These are phyloP conservation scores for Gamsiella multidivaricata DNA, from an alignment of 192 early-diverging fungal genomes.

Conservation along the genomic window DNA sequence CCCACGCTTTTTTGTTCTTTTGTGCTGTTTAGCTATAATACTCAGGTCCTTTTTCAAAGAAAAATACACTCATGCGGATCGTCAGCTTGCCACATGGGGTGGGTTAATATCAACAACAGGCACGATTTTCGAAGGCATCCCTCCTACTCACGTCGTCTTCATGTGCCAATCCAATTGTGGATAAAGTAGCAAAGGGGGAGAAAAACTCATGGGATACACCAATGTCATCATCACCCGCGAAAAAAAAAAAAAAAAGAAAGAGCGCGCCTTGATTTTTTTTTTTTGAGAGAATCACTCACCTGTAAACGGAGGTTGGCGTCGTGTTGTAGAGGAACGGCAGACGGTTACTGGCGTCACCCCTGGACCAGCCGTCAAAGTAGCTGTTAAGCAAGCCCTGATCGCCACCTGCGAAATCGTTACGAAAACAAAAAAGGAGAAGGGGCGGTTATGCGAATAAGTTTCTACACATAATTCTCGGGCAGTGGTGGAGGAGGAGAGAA, in stretches of 20 bases:
- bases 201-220: background rate
- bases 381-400: slow-evolving; percentile 95
- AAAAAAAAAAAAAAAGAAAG: slow-evolving; percentile 3
- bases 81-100: background rate
- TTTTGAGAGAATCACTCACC: slow-evolving; percentile 50
- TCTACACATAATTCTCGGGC: no score
- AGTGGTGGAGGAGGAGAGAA: background rate
- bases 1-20: slow-evolving; percentile 3
- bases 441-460: no score
- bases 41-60: no score
- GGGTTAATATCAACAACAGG: background rate
- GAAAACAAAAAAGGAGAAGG: background rate
- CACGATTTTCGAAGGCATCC: background rate
- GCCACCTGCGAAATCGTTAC: slow-evolving; percentile 69
- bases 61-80: background rate
- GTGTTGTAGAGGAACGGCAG: slow-evolving; percentile 94
- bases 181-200: background rate
- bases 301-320: slow-evolving; percentile 83
- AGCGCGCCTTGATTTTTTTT: slow-evolving; percentile 6
- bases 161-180: slow-evolving; percentile 13
- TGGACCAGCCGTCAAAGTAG: slow-evolving; percentile 85
- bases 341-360: slow-evolving; percentile 64
- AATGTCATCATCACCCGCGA: background rate
- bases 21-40: no score
- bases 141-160: background rate